Evolutionary conservation across 2,329 filamentous ascomycete species (phyloP), one percentile per base, ranked within the genome.

Genomic region (Fusarium dlaminii): DNA sequence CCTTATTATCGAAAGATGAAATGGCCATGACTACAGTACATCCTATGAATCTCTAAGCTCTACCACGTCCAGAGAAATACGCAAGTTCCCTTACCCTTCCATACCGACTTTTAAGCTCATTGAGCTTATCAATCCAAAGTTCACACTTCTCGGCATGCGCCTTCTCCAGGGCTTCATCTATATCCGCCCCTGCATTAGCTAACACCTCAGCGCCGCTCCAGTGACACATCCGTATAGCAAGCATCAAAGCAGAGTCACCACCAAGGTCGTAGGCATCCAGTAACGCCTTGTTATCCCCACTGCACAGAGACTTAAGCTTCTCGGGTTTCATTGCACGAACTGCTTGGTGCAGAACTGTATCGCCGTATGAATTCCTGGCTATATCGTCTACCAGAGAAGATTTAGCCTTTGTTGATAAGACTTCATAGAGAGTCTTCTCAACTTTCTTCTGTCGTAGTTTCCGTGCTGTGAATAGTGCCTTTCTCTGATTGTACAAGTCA

Each of bases 61-160:
- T 9, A n/a, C 1, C 4, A 18, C 4, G 2, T 2, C 8, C n/a
- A 14, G 15, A 4, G 3, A 5, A 34, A 20, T 0, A 34, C 0
- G 0, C 30, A 1, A 22, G 17, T 0, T 18, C 0, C 2, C 48
- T 52, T 0, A 52, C n/a, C 9, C n/a, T 34, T 2, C 17, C 30
- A 36, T 34, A 52, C 0, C 12, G n/a, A 8, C 0, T 15, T 0
- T 15, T 3, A 2, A 52, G 48, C 3, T 34, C 30, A 0, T 11
- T 5, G 6, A 52, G 48, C 30, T 52, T 52, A 6, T 27, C 30
- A 1, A 36, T 27, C 48, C 48, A 52, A 8, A 52, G 1, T 0
- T 52, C 30, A 5, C 48, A 52, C 6, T 11, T 24, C 6, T 5
- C 30, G 0, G 1, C 4, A 24, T 34, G 17, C 0, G 48, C 17